Conservation (phyloP, 495 filamentous ascomycete species). For the Hypoxylon subgilvum region DNA sequence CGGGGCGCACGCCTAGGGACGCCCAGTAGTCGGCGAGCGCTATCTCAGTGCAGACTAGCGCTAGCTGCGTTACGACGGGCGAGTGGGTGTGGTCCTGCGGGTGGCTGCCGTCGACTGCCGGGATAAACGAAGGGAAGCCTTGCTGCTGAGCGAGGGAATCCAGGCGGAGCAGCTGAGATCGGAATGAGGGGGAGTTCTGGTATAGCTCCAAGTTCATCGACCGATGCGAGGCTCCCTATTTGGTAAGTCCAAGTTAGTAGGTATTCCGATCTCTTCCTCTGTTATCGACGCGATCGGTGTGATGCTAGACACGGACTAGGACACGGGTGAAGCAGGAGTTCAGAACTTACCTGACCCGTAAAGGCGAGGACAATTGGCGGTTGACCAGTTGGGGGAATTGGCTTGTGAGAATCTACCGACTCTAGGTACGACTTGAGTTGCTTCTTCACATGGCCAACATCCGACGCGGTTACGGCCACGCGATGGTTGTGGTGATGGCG, state of each 20-base stretch:
- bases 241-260: too few species aligned
- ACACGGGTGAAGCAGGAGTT: too few species aligned
- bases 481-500: constrained; percentile 67
- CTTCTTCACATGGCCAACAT: constrained; percentile 15
- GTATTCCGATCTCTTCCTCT: too few species aligned
- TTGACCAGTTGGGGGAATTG: constrained; percentile 47
- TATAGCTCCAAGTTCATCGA: constrained; percentile 67
- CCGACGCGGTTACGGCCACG: constrained; percentile 35
- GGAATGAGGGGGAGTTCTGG: constrained; percentile 60
- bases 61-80: constrained; percentile 57
- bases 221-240: constrained; percentile 53
- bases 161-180: constrained; percentile 7
- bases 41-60: constrained; percentile 70
- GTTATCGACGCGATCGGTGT: too few species aligned
- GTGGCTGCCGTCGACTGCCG: too few species aligned
- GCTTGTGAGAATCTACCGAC: constrained; percentile 45
- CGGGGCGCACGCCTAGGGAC: constrained; percentile 67
- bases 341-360: too few species aligned
- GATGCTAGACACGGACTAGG: too few species aligned
- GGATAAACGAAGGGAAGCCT: too few species aligned
- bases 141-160: too few species aligned
- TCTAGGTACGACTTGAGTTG: constrained; percentile 13
- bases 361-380: neutral
- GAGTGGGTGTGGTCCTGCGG: too few species aligned
- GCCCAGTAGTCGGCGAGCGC: constrained; percentile 71